Conservation (phyloP, 371 early-diverging fungal species). For the Lichtheimia ornata region DNA sequence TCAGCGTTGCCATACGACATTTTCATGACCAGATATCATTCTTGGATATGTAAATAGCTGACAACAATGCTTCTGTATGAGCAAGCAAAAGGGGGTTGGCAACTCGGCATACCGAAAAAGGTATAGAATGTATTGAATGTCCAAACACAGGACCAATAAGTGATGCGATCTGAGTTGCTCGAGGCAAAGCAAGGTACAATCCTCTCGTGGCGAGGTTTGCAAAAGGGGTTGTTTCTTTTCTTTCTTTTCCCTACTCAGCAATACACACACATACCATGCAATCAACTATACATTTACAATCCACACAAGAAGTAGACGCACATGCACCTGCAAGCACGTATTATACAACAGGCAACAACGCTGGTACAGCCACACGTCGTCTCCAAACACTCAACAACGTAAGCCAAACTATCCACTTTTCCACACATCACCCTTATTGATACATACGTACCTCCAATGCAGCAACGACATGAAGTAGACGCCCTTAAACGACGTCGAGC, state of each 20-base stretch:
- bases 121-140: background rate
- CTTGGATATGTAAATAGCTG: background rate
- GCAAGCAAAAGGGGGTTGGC: background rate
- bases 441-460: background rate
- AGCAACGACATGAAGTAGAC: slow-evolving; percentile 21
- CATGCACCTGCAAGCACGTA: slow-evolving; percentile 52
- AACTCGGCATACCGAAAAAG: slow-evolving; percentile 1
- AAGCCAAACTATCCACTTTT: slow-evolving; percentile 7
- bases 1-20: too few relatives aligned
- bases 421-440: slow-evolving; percentile 11
- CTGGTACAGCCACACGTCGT: slow-evolving; percentile 22
- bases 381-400: slow-evolving; percentile 23
- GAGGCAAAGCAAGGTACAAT: background rate
- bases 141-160: slow-evolving; percentile 1
- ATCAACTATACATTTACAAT: slow-evolving; percentile 20
- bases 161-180: slow-evolving; percentile 2
- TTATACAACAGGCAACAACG: slow-evolving; percentile 52
- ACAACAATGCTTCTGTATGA: background rate
- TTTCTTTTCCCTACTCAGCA: slow-evolving; percentile 8
- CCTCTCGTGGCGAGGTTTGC: background rate
- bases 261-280: slow-evolving; percentile 16
- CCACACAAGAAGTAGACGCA: slow-evolving; percentile 32
- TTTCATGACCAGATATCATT: too few relatives aligned
- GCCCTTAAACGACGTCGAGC: slow-evolving; percentile 38
- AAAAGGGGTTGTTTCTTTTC: background rate